Percentiles rank a stretch among this genome's conserved stretches.
Evolutionary conservation across 2,329 filamentous ascomycete genomes (phyloP).

Genomic region (Diaporthe aspalathi): DNA sequence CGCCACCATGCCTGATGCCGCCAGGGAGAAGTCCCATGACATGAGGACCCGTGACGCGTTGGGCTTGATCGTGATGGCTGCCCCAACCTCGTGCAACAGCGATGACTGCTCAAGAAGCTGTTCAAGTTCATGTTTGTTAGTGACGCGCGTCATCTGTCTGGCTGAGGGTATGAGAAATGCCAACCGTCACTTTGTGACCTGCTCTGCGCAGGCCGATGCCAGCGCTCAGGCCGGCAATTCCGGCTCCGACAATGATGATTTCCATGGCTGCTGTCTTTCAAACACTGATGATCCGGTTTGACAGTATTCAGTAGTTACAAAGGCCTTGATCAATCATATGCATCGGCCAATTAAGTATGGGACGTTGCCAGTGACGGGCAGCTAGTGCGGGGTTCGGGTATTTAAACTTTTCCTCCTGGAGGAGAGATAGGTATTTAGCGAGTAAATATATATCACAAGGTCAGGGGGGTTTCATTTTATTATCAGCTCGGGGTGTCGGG

Average conservation of each 20-base stretch:
- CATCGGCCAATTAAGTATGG: too few relatives aligned
- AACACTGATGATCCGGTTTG: not conserved
- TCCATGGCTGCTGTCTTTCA: not conserved
- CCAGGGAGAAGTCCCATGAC: constrained; percentile 11
- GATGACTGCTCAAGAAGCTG: constrained; percentile 28
- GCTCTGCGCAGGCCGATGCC: constrained; percentile 26
- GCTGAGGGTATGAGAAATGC: not conserved
- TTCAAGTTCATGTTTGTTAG: not conserved
- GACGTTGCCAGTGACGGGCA: too few relatives aligned
- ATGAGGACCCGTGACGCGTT: constrained; percentile 12
- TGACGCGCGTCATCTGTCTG: not conserved
- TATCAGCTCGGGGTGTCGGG: too few relatives aligned
- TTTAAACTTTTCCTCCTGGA: not conserved
- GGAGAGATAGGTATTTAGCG: too few relatives aligned
- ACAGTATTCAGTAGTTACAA: not conserved
- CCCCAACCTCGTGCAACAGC: constrained; percentile 4
- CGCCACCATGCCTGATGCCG: not conserved
- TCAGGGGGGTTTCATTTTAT: too few relatives aligned
- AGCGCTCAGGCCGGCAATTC: constrained; percentile 25
- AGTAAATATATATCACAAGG: too few relatives aligned
- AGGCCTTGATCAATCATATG: not conserved
- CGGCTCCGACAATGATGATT: constrained; percentile 19
- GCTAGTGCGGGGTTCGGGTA: too few relatives aligned
- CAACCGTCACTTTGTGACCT: constrained; percentile 24
- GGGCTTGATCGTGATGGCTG: constrained; percentile 27